Evolutionary conservation across 805 yeast genomes (phyloP), one percentile per base, ranked within the genome.

Genomic region (Ogataea populi-albae): DNA sequence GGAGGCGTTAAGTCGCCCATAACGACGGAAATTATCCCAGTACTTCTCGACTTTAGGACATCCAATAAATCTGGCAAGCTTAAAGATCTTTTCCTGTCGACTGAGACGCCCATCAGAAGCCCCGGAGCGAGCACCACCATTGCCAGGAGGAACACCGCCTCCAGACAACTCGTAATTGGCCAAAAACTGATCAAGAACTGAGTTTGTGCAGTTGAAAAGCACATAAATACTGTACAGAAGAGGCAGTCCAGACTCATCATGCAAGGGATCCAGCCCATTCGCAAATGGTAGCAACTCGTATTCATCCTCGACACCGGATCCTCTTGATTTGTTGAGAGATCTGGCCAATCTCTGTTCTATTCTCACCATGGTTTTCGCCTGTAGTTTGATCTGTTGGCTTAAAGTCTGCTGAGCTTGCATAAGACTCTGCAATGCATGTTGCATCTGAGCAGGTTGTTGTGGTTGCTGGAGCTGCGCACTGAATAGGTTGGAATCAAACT

Each of bases 11-110:
- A 31, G 16, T 10, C 28, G 17, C 16, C 39, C 30, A 23, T 36
- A 20, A 25, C 49, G 38, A 22, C 47, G 30, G 26, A 43, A 52
- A 10, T 40, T 34, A 10, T 42, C 46, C 61, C 59, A 60, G 31
- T 57, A 59, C 32, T 51, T 49, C 6, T 55, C 59, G n/a, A 59
- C 57, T n/a, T 45, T 43, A 7, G 22, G 15, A 28, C 62, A 58
- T 1, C 65, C 65, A 21, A 60, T 49, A 35, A 52, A 56, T 20
- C 41, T 47, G 2, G 56, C 61, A 17, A 60, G 41, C 29, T 47
- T 38, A 26, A 57, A 32, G n/a, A 57, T 35, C 17, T 51, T 51
- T 2, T 48, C 53, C 23, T 43, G 49, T 21, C 54, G 39, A 28
- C 38, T 30, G 30, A 41, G 17, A 20, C 43, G 30, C n/a, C n/a